These are phyloP conservation scores for Russula ochroleuca DNA, from an alignment of 768 basidiomycete genomes.

Conservation along the genomic window DNA sequence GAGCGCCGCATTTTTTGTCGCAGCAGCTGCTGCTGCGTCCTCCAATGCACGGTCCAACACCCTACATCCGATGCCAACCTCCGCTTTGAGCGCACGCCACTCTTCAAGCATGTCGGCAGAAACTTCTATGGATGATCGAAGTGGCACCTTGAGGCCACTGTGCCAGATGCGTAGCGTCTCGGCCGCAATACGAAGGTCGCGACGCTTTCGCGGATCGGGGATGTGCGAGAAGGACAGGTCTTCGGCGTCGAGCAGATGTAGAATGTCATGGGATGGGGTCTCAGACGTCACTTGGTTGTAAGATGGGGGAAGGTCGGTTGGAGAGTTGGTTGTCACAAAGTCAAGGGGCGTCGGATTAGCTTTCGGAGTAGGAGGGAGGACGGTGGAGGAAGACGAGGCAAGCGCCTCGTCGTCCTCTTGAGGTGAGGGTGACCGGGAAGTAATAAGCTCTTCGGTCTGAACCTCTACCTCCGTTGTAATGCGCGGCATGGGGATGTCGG, in stretches of 20 bases:
- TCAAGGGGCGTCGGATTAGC: conserved; percentile 33
- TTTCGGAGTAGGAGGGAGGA: conserved; percentile 67
- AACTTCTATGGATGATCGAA: conserved; percentile 45
- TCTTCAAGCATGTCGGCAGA: conserved; percentile 66
- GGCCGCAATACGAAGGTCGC: conserved; percentile 48
- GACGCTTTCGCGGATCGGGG: conserved; percentile 22
- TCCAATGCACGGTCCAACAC: conserved; percentile 73
- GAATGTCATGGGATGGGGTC: conserved; percentile 29
- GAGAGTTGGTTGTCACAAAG: conserved; percentile 12
- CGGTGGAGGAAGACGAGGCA: conserved; percentile 70
- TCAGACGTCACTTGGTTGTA: conserved; percentile 55
- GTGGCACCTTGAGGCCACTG: conserved; percentile 47
- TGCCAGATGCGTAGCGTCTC: conserved; percentile 71
- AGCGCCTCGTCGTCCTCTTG: conserved; percentile 48
- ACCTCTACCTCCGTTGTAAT: conserved; percentile 51
- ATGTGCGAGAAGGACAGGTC: conserved; percentile 27
- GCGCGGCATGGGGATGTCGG: conserved; percentile 30
- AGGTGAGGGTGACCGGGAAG: conserved; percentile 47
- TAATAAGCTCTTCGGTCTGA: conserved; percentile 53
- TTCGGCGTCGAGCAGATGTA: conserved; percentile 20
- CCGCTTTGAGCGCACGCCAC: conserved; percentile 75
- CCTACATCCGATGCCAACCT: conserved; percentile 70
- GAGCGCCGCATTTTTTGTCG: conserved; percentile 6
- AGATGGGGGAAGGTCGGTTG: conserved; percentile 64
- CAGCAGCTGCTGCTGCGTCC: conserved; percentile 21